Evolutionary conservation across 2,329 filamentous ascomycete genomes (phyloP), one percentile per base, ranked within the genome.

Genomic region (Purpureocillium takamizusanense): DNA sequence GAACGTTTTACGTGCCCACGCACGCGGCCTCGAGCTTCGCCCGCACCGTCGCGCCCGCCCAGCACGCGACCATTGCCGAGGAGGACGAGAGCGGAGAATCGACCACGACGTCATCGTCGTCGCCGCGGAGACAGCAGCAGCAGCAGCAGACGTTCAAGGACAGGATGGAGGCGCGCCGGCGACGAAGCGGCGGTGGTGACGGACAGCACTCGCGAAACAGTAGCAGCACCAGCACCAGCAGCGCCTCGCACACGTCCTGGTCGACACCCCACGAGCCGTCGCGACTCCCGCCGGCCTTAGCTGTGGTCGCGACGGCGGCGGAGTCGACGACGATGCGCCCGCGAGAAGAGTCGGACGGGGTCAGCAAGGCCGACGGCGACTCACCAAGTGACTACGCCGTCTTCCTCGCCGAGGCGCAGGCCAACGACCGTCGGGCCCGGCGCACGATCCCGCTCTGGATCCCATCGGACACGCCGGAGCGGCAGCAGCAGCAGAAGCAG

Each of bases 21-120:
- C 55, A 57, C 37, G 55, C 55, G 3, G 55, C 55, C 6, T 40
- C 50, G 21, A 53, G 54, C 46, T 57, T 57, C 34, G 44, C 46
- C 38, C 28, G 35, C 35, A 45, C 42, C 42, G 45, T 21, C 37
- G 46, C 31, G 13, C 37, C 35, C 39, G 44, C 32, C 41, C 45
- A n/a, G 46, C 48, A 40, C n/a, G n/a, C n/a, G 37, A 32, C 23
- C 38, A 51, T 35, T 29, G 21, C 11, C 25, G 34, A 35, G 23
- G 34, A 17, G 9, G 44, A 49, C 29, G 51, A 50, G 27, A 30
- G 18, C 18, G 23, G 27, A 5, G 21, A 10, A n/a, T n/a, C 21
- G 21, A 10, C 21, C 6, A 10, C 21, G 21, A 10, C 21, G 21
- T 25, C 21, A 5, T 6, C 21, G 21, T 6, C 21, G 21, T 25